Percentiles rank a stretch among this genome's conserved stretches.
Conservation (phyloP, 352 stramenopile genomes). For the Phytophthora ohioensis region DNA sequence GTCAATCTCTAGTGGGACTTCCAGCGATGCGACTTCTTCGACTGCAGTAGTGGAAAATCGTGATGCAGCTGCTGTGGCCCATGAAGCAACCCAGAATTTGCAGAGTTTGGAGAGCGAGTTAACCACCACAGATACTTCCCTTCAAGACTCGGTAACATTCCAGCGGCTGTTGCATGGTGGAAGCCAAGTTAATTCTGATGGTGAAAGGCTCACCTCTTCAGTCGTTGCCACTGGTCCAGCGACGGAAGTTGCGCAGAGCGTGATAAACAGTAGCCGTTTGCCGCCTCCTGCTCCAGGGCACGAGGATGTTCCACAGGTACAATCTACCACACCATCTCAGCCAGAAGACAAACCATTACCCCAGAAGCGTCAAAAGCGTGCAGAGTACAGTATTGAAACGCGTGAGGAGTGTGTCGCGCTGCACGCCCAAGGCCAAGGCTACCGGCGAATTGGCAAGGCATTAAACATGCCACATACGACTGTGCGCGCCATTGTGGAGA, state of each 20-base stretch:
- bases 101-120: not conserved
- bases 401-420: conserved; percentile 68
- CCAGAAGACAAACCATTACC: not conserved
- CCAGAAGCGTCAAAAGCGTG: conserved; percentile 46
- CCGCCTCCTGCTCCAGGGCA: not conserved
- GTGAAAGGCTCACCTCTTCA: not conserved
- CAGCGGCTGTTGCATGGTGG: conserved; percentile 26
- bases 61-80: not conserved
- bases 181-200: not conserved
- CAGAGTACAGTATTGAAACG: conserved; percentile 64
- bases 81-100: not conserved
- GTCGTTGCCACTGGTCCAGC: not conserved
- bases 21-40: conserved; percentile 28
- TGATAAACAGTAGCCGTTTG: not conserved
- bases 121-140: not conserved
- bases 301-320: not conserved
- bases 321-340: not conserved
- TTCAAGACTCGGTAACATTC: conserved; percentile 21
- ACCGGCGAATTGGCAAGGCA: conserved; percentile 64
- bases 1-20: conserved; percentile 15
- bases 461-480: conserved; percentile 77
- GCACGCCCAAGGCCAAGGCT: conserved; percentile 61
- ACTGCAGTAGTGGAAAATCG: not conserved
- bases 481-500: conserved; percentile 77
- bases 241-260: not conserved